phyloP scores from a whole-genome alignment of 2,329 filamentous ascomycete species.

The Helotiales sp. region DNA sequence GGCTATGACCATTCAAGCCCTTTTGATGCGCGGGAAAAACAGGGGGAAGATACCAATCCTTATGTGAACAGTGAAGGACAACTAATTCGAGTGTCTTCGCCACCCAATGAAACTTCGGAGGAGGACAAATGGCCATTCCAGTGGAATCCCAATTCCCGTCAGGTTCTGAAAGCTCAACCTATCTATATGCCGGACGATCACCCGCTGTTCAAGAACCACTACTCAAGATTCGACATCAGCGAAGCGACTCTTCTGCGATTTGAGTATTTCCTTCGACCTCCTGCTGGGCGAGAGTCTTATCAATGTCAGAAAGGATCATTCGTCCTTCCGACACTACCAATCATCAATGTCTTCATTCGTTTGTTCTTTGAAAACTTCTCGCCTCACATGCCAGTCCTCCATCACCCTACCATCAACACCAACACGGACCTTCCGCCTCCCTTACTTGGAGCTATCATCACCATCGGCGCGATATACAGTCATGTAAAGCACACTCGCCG shows the following conservation, averaged over 20 bases:
- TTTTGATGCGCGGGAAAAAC: neutral
- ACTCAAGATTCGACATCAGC: constrained; percentile 26
- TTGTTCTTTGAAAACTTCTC: constrained; percentile 30
- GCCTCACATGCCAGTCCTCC: constrained; percentile 29
- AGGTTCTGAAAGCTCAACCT: constrained; percentile 20
- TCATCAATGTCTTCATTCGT: constrained; percentile 28
- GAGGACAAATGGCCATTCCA: constrained; percentile 28
- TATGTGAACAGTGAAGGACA: neutral
- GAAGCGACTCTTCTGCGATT: constrained; percentile 21
- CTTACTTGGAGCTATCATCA: constrained; percentile 26
- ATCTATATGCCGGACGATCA: constrained; percentile 20
- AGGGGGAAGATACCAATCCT: neutral
- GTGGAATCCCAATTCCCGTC: constrained; percentile 23
- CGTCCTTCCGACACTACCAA: constrained; percentile 21
- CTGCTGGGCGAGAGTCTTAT: constrained; percentile 13
- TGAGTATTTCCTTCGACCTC: constrained; percentile 17
- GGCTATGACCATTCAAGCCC: neutral
- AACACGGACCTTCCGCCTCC: constrained; percentile 26
- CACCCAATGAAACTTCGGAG: constrained; percentile 22
- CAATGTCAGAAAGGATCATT: constrained; percentile 15
- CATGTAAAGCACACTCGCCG: constrained; percentile 25
- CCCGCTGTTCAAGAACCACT: constrained; percentile 19
- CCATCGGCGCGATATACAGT: constrained; percentile 28
- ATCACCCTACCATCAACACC: constrained; percentile 27
- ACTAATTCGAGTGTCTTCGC: constrained; percentile 16